Evolutionary conservation across 257 asterid species (phyloP).

Genomic region (Forsythia viridissima): DNA sequence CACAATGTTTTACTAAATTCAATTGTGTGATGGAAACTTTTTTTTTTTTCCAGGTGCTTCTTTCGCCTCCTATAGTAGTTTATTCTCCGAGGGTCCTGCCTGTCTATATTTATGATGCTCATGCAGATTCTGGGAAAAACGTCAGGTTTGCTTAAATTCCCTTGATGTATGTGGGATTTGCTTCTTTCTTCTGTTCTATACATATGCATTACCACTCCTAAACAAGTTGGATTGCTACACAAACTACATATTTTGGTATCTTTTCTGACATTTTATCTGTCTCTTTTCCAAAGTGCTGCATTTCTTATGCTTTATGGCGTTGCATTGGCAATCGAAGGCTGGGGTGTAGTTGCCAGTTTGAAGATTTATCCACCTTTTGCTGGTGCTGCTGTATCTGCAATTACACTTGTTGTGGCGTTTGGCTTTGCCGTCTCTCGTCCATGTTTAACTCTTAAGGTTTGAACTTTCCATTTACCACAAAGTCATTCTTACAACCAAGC

Average conservation of each 20-base stretch:
- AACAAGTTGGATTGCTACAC: constrained; percentile 3
- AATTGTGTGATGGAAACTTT: constrained; percentile 5
- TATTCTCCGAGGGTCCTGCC: constrained; percentile 98
- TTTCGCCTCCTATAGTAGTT: constrained; percentile 97
- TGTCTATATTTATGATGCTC: constrained; percentile 98
- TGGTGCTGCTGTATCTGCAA: constrained; percentile 98
- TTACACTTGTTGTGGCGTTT: constrained; percentile 95
- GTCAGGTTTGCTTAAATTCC: constrained; percentile 71
- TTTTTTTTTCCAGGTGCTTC: constrained; percentile 70
- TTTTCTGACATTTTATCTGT: constrained; percentile 14
- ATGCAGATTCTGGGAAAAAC: constrained; percentile 97
- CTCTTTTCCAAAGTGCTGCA: constrained; percentile 68
- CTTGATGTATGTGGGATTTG: constrained; percentile 10
- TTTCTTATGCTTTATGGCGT: constrained; percentile 94
- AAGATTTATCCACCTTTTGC: constrained; percentile 96
- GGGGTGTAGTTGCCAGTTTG: constrained; percentile 99
- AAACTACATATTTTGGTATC: constrained; percentile 9
- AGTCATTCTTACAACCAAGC: constrained; percentile 9
- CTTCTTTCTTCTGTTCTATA: constrained; percentile 17
- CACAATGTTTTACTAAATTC: constrained; percentile 14
- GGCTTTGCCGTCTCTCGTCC: constrained; percentile 99
- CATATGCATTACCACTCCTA: background rate
- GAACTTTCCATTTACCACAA: constrained; percentile 20
- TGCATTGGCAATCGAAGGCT: constrained; percentile 96
- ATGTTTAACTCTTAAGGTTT: constrained; percentile 96